These are phyloP conservation scores for Penicillium sp. DNA, from an alignment of 2,329 filamentous ascomycete genomes.

Conservation along the genomic window DNA sequence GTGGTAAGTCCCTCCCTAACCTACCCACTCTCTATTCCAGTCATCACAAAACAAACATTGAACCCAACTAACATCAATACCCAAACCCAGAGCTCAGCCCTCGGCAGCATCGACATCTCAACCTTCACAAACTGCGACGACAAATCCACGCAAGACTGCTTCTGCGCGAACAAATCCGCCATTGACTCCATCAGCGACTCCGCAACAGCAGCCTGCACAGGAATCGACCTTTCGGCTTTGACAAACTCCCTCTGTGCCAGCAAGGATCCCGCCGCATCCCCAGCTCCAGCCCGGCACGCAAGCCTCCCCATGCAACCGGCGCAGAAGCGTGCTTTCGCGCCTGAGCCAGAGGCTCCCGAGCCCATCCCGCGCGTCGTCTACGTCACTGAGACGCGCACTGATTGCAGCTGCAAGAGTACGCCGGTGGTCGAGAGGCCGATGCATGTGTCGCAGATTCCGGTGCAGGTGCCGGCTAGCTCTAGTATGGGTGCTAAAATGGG, in stretches of 20 bases:
- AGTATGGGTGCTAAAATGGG: constrained; percentile 12
- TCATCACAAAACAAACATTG: no score
- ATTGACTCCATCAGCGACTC: constrained; percentile 6
- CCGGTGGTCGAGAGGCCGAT: neutral
- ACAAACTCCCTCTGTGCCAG: constrained; percentile 5
- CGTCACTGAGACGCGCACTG: constrained; percentile 22
- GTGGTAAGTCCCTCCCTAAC: constrained; percentile 12
- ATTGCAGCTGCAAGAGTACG: constrained; percentile 22
- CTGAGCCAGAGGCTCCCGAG: neutral
- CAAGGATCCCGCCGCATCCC: neutral
- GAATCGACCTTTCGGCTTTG: constrained; percentile 10
- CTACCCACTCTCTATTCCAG: no score
- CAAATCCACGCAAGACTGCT: constrained; percentile 13
- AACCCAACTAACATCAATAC: neutral
- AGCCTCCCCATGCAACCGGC: constrained; percentile 20
- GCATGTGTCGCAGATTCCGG: no score
- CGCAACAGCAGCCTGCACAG: constrained; percentile 8
- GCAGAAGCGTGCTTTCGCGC: constrained; percentile 17
- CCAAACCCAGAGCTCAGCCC: constrained; percentile 8
- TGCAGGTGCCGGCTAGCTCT: constrained; percentile 16
- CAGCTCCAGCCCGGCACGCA: constrained; percentile 17
- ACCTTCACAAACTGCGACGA: constrained; percentile 10
- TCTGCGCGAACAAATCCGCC: constrained; percentile 20
- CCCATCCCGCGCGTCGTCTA: constrained; percentile 17
- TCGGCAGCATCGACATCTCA: constrained; percentile 9